Conservation (phyloP, 1,139 yeast species). For the Pichia sp. region DNA sequence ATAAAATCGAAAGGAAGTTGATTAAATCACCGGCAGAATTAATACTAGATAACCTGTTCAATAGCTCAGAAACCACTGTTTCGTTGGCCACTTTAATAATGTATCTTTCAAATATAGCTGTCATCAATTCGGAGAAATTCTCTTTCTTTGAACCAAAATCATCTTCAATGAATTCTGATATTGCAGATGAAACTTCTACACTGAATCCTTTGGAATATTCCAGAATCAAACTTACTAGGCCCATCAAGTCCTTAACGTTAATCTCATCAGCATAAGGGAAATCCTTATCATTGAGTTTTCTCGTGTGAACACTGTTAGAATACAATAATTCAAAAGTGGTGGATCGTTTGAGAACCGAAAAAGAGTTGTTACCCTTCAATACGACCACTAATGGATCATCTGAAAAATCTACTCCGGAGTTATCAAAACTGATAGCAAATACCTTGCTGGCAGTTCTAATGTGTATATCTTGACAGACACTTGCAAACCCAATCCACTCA, state of each 20-base stretch:
- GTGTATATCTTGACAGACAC: constrained; percentile 63
- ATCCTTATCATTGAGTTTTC: neutral
- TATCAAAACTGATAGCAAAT: constrained; percentile 37
- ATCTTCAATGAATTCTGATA: neutral
- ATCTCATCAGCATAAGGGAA: constrained; percentile 9
- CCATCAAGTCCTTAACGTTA: constrained; percentile 8
- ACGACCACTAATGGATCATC: constrained; percentile 28
- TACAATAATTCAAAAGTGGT: constrained; percentile 30
- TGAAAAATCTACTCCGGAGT: constrained; percentile 13
- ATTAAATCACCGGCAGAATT: constrained; percentile 27
- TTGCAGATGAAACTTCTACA: neutral
- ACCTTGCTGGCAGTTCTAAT: constrained; percentile 50
- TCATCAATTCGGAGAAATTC: constrained; percentile 23
- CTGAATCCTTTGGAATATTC: constrained; percentile 15
- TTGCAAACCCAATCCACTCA: constrained; percentile 58
- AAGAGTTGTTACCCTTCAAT: constrained; percentile 25
- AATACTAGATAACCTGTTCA: constrained; percentile 26
- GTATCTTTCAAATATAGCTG: constrained; percentile 34
- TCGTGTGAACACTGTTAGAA: constrained; percentile 17
- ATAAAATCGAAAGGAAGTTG: constrained; percentile 26
- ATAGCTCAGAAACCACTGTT: constrained; percentile 23
- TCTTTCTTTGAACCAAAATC: neutral
- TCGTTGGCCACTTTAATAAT: constrained; percentile 29
- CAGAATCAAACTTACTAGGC: constrained; percentile 13
- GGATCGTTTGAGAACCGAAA: constrained; percentile 29